Base-by-base conservation (phyloP, 1,284 basidiomycete genomes). In the Tilletia horrida region DNA sequence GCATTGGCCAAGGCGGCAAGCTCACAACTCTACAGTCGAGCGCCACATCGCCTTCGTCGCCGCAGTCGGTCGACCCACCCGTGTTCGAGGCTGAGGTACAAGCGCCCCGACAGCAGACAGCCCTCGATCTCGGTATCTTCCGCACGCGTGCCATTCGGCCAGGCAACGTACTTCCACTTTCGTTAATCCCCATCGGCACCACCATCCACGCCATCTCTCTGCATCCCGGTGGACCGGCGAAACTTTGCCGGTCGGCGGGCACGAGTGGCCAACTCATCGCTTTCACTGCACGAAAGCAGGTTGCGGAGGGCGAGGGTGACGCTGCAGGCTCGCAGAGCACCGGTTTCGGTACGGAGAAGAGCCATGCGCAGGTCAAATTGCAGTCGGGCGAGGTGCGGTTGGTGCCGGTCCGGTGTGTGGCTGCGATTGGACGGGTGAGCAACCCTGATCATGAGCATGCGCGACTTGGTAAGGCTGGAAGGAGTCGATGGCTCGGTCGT, bases 301-400 rank as follows among this genome's bases (percentile, higher is more conserved):
- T 35, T 11, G 23, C 25, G 3, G 31, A 35, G 25, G 23, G 42
- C 31, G 61, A 23, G 13, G 61, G 16, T n/a, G 44, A 40, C 8
- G 40, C 16, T 8, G 40, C 61, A 14, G 21, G 8, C 21, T 40
- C 23, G 35, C 14, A n/a, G 27, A 63, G 42, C 44, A 35, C 25
- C 23, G 63, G 44, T 25, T 50, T 59, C 21, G 43, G 61, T 14
- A 62, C 61, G 61, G 43, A 43, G 40, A 62, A 59, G 55, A 64
- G 82, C 50, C 93, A 92, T 82, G 87, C 88, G 23, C 91, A 95
- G 75, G 88, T 98, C 62, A 88, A 89, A 61, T 85, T 98, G 66
- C 91, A 92, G 82, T 92, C 90, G 73, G 95, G 95, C 31, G 96
- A 98, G 84, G 89, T 97, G 23, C 88, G 95, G 61, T 89, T 90